Base-by-base conservation (phyloP, 2,329 filamentous ascomycete genomes). In the Fusarium camptoceras region DNA sequence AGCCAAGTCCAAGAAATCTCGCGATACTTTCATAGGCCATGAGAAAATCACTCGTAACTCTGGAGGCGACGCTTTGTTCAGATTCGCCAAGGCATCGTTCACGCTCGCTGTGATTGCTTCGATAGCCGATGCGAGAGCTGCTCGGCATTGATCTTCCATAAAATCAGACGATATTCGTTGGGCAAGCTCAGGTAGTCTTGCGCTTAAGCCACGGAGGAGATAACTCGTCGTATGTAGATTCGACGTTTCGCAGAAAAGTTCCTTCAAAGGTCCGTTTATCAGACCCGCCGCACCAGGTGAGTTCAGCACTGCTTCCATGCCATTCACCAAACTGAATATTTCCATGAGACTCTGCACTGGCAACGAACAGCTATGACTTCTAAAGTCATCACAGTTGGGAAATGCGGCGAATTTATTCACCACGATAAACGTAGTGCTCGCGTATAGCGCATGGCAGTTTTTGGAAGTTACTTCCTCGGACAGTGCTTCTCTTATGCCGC, bases 341-440 rank as follows among this genome's bases (percentile, higher is more conserved):
- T 71, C 68, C 37, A 71, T 42, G 0, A 71, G 22, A 1, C 59
- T 64, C 1, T 68, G 48, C 1, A 71, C 55, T 2, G 68, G 64
- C 3, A 50, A 20, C 1, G 43, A 46, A 20, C 68, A 68, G 0
- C 56, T 46, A 1, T 71, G 68, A 0, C 25, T 50, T 1, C 55
- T 54, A 27, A 68, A 64, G 3, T 68, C 49, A 2, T 71, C 64
- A 6, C 67, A 73, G 15, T 64, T 55, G 0, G 65, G 71, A 16
- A 71, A 71, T 0, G 67, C 60, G 0, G 70, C 70, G 10, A 73
- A 73, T 15, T 68, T 69, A 2, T 72, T 66, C 15, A 73, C 49
- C 0, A 71, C 68, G n/a, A 73, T 59, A 0, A 73, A 62, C 0
- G 69, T 63, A 0, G 70, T 68, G 2, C 53, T 66, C 0, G 64